Conservation (phyloP, 2,329 filamentous ascomycete species). For the Hansfordia pulvinata region DNA sequence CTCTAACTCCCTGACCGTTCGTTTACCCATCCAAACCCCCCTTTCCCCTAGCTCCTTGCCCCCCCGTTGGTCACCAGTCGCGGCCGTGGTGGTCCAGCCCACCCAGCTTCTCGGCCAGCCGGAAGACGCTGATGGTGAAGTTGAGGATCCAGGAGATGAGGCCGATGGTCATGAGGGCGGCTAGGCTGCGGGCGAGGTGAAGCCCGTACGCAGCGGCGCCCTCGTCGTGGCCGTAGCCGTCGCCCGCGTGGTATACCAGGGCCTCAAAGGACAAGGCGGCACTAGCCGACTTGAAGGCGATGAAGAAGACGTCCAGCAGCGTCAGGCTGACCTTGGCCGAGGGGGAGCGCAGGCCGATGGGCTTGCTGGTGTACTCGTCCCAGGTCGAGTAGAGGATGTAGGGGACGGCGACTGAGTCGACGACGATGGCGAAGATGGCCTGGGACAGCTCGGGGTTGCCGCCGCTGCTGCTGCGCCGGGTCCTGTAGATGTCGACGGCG, state of each 20-base stretch:
- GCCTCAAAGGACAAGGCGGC: conserved; percentile 80
- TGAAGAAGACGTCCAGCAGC: conserved; percentile 86
- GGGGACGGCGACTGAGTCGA: conserved; percentile 77
- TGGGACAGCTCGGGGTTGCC: conserved; percentile 69
- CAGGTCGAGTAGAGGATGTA: conserved; percentile 91
- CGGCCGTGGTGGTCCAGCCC: too few relatives aligned
- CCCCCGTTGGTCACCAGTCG: too few relatives aligned
- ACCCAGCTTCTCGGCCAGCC: conserved; percentile 48
- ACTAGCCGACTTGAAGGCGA: conserved; percentile 93
- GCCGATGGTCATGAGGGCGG: conserved; percentile 66
- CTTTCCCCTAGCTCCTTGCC: too few relatives aligned
- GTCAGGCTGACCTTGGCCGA: conserved; percentile 81
- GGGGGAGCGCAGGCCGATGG: conserved; percentile 72
- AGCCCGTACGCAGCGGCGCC: conserved; percentile 24
- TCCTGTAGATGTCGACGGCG: conserved; percentile 58
- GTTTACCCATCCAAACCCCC: too few relatives aligned
- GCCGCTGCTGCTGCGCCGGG: conserved; percentile 22
- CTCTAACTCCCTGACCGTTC: too few relatives aligned
- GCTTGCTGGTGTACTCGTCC: conserved; percentile 92
- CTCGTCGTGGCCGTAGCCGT: conserved; percentile 17
- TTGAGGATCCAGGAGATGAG: conserved; percentile 83
- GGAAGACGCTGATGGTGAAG: conserved; percentile 74
- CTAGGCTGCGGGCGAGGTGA: conserved; percentile 53
- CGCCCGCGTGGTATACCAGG: conserved; percentile 42
- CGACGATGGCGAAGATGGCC: conserved; percentile 75